Evolutionary conservation across 371 early-diverging fungal genomes (phyloP).

Genomic region (Mucor irregularis): DNA sequence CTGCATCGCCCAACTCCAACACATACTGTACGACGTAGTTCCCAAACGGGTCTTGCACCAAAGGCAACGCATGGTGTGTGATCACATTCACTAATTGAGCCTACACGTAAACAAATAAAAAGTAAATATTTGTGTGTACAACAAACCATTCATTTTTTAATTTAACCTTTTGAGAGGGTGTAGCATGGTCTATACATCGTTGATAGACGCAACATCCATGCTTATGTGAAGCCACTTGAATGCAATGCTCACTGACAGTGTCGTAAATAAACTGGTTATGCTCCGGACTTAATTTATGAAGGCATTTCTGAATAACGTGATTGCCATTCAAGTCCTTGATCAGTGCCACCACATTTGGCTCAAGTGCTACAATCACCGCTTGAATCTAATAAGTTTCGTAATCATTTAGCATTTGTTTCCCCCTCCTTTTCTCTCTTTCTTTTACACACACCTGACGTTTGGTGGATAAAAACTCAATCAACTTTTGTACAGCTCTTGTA

Average conservation of each 20-base stretch:
- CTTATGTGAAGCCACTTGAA: slow-evolving; percentile 90
- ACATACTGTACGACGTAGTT: slow-evolving; percentile 98
- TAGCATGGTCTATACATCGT: slow-evolving; percentile 91
- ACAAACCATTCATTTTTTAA: not conserved
- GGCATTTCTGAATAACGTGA: slow-evolving; percentile 97
- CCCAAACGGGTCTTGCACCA: slow-evolving; percentile 94
- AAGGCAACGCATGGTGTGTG: slow-evolving; percentile 71
- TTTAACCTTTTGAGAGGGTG: slow-evolving; percentile 60
- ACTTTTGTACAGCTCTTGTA: slow-evolving; percentile 94
- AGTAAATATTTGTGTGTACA: slow-evolving; percentile 2
- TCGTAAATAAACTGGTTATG: slow-evolving; percentile 90
- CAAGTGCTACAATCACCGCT: slow-evolving; percentile 70
- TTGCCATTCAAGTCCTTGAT: slow-evolving; percentile 98
- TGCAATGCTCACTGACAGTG: slow-evolving; percentile 83
- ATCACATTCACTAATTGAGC: slow-evolving; percentile 77
- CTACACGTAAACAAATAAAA: not conserved
- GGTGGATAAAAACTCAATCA: slow-evolving; percentile 81
- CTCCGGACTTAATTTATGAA: slow-evolving; percentile 70
- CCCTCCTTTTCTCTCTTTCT: not conserved
- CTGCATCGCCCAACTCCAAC: slow-evolving; percentile 72
- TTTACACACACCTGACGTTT: slow-evolving; percentile 61
- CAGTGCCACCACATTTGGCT: slow-evolving; percentile 77
- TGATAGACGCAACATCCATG: slow-evolving; percentile 99
- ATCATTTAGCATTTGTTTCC: too few relatives aligned
- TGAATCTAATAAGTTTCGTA: slow-evolving; percentile 52